phyloP scores from a whole-genome alignment of 257 asterid species.

The Lithospermum erythrorhizon region DNA sequence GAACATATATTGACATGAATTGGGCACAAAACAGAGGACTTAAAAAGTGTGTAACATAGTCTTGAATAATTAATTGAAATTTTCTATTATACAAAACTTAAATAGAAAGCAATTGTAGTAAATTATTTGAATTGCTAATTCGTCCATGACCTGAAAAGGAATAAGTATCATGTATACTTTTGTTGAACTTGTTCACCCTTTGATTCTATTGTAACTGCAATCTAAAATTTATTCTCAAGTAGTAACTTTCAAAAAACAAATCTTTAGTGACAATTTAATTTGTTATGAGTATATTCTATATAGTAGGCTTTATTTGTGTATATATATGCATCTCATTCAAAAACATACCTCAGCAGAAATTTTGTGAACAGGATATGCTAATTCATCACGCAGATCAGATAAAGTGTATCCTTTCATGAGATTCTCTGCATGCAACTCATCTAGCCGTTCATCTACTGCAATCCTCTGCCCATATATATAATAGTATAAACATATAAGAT shows the following conservation, averaged over 20 bases:
- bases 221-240: neutral
- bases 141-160: too few relatives aligned
- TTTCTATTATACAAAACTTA: too few relatives aligned
- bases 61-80: too few relatives aligned
- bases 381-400: conserved; percentile 31
- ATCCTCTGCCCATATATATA: conserved; percentile 10
- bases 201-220: too few relatives aligned
- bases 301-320: neutral
- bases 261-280: neutral
- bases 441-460: conserved; percentile 17
- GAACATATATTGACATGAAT: too few relatives aligned
- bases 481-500: neutral
- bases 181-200: too few relatives aligned
- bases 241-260: neutral
- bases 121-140: too few relatives aligned
- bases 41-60: too few relatives aligned
- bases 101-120: too few relatives aligned
- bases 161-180: too few relatives aligned
- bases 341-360: conserved; percentile 47
- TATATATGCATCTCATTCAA: neutral
- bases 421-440: conserved; percentile 27
- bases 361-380: conserved; percentile 65
- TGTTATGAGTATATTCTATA: neutral
- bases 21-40: too few relatives aligned
- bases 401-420: conserved; percentile 16